Percentiles rank a stretch among this genome's conserved stretches.
Conservation (phyloP, 352 stramenopile genomes). For the Globisporangium spiculum region DNA sequence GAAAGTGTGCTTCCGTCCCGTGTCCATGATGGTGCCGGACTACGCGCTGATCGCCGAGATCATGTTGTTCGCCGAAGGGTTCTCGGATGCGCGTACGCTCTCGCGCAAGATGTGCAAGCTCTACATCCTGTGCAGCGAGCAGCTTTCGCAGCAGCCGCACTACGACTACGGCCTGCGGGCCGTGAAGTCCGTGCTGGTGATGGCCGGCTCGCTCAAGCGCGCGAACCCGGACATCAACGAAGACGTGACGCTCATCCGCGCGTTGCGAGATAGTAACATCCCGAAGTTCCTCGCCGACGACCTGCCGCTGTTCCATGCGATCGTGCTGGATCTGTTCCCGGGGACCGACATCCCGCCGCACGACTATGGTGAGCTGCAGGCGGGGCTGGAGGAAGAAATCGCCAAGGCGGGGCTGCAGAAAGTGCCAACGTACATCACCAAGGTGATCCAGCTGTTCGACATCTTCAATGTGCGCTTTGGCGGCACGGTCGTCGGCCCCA, state of each 20-base stretch:
- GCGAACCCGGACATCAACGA: conserved; percentile 72
- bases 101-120: conserved; percentile 95
- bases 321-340: conserved; percentile 92
- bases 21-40: conserved; percentile 96
- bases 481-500: conserved; percentile 86
- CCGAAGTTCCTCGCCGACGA: conserved; percentile 94
- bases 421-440: conserved; percentile 85
- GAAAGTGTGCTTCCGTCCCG: conserved; percentile 94
- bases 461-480: conserved; percentile 94
- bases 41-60: conserved; percentile 96
- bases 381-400: conserved; percentile 58
- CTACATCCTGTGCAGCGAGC: conserved; percentile 92
- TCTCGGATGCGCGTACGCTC: conserved; percentile 91
- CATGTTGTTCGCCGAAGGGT: conserved; percentile 96
- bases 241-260: conserved; percentile 88
- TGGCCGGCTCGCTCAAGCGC: conserved; percentile 90
- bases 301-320: conserved; percentile 88
- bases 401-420: conserved; percentile 55
- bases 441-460: conserved; percentile 94
- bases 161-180: conserved; percentile 94
- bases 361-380: conserved; percentile 86
- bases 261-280: conserved; percentile 91
- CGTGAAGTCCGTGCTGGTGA: conserved; percentile 92
- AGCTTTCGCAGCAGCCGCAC: conserved; percentile 93
- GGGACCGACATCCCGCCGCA: conserved; percentile 75